These are phyloP conservation scores for Ganoderma sinense DNA, from an alignment of 1,284 basidiomycete genomes.

Conservation along the genomic window DNA sequence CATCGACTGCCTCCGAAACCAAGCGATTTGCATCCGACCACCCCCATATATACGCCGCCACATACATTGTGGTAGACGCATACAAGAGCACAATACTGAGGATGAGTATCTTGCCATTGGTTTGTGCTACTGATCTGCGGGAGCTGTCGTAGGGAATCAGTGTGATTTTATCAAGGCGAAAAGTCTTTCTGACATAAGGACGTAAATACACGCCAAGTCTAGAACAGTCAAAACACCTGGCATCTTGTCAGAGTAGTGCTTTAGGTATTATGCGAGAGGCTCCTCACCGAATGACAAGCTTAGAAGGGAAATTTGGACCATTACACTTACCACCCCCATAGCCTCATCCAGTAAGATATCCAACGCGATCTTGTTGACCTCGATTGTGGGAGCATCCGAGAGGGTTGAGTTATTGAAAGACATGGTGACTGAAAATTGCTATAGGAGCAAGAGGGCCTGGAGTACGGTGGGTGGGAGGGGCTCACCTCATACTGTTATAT, in stretches of 20 bases:
- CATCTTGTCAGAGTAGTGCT: neutral
- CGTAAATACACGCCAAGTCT: neutral
- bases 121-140: neutral
- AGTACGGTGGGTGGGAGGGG: neutral
- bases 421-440: neutral
- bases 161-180: neutral
- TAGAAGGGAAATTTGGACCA: neutral
- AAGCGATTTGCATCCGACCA: neutral
- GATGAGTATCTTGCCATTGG: neutral
- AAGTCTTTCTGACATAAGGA: neutral
- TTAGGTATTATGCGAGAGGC: neutral
- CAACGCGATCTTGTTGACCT: neutral
- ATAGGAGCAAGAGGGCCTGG: neutral
- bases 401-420: neutral
- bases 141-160: neutral
- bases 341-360: neutral
- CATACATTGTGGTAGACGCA: neutral
- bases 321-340: neutral
- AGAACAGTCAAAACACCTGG: slow-evolving; percentile 4
- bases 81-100: neutral
- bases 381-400: neutral
- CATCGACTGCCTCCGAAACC: neutral
- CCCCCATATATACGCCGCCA: neutral
- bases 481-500: neutral
- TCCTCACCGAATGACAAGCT: neutral